phyloP scores from a whole-genome alignment of 176 grass and related monocot genomes.

The Dactylis glomerata region DNA sequence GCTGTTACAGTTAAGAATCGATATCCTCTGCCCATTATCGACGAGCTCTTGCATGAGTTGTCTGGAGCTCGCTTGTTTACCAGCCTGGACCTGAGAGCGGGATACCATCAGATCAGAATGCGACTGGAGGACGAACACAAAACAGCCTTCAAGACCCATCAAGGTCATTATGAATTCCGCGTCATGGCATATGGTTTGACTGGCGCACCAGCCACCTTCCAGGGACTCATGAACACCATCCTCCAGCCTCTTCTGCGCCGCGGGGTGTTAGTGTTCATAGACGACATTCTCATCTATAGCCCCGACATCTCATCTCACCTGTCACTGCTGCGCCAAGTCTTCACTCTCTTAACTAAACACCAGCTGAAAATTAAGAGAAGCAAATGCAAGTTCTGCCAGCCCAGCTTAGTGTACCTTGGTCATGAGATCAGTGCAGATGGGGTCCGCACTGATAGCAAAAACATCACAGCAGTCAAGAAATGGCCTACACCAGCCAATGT shows the following conservation, averaged over 20 bases:
- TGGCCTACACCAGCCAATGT: background rate
- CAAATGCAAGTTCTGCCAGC: background rate
- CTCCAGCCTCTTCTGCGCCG: too few species aligned
- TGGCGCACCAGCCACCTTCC: background rate
- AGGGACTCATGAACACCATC: background rate
- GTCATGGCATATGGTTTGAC: background rate
- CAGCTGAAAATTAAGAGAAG: background rate
- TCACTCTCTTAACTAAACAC: background rate
- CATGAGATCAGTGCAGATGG: background rate
- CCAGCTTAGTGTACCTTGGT: accelerated
- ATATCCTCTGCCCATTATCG: background rate
- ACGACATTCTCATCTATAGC: background rate
- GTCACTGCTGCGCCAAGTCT: accelerated
- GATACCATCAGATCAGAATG: too few species aligned
- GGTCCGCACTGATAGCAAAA: background rate
- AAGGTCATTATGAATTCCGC: background rate
- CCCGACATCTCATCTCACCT: background rate
- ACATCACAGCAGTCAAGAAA: background rate
- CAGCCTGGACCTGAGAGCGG: background rate
- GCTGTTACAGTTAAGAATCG: background rate
- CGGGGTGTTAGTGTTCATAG: background rate
- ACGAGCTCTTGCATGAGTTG: background rate
- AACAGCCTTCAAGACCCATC: too few species aligned
- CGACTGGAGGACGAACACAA: too few species aligned
- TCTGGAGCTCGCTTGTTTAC: background rate